A percentile compares a stretch with the other conserved stretches of the same genome.
Conservation (phyloP, 2,329 filamentous ascomycete species). For the Alternaria sp. region DNA sequence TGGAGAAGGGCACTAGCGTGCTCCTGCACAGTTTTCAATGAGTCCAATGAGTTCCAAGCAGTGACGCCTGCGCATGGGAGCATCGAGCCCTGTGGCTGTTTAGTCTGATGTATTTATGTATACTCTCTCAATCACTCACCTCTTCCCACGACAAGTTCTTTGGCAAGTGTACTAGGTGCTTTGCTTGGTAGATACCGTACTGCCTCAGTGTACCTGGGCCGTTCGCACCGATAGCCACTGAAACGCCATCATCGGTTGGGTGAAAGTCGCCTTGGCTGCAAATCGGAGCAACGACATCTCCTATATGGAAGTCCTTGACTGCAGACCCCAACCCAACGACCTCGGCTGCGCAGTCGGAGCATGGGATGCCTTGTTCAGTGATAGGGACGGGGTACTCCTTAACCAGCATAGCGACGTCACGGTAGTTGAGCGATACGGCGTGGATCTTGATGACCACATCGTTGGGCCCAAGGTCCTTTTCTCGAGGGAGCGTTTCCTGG, state of each 20-base stretch:
- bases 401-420: slow-evolving; percentile 37
- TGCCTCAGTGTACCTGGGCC: slow-evolving; percentile 31
- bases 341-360: slow-evolving; percentile 38
- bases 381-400: slow-evolving; percentile 23
- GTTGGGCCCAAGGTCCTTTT: slow-evolving; percentile 11
- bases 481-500: background rate
- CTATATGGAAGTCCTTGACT: slow-evolving; percentile 28
- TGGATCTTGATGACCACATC: slow-evolving; percentile 38
- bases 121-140: slow-evolving; percentile 14
- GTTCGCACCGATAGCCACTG: slow-evolving; percentile 18
- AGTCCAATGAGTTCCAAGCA: slow-evolving; percentile 33
- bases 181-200: slow-evolving; percentile 36
- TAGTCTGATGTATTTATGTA: background rate
- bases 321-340: slow-evolving; percentile 29
- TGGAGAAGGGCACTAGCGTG: slow-evolving; percentile 27
- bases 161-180: slow-evolving; percentile 35
- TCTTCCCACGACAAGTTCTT: slow-evolving; percentile 38
- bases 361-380: slow-evolving; percentile 24
- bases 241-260: slow-evolving; percentile 21
- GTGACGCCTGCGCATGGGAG: slow-evolving; percentile 35
- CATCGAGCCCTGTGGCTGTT: slow-evolving; percentile 24
- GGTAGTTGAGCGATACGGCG: slow-evolving; percentile 40
- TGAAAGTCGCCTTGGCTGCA: slow-evolving; percentile 17
- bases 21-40: slow-evolving; percentile 15
- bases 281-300: slow-evolving; percentile 36